Evolutionary conservation across 306 rosid species (phyloP).

Genomic region (Astragalus glycyphyllos): DNA sequence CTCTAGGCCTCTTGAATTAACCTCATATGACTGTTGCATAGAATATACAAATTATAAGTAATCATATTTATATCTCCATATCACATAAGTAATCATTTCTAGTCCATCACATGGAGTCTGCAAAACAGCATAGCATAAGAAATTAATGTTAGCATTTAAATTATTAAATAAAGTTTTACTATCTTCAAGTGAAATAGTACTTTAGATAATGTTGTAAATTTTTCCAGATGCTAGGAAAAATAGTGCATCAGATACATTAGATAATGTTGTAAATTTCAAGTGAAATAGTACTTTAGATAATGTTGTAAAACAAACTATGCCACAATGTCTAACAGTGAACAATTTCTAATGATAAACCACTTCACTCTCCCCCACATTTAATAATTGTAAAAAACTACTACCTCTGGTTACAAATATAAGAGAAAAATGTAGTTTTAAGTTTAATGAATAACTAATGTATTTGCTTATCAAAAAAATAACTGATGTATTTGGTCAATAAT

Average conservation of each 20-base stretch:
- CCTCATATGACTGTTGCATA: slow-evolving; percentile 67
- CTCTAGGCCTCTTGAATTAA: slow-evolving; percentile 72
- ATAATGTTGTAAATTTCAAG: too few relatives aligned
- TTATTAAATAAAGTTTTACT: slow-evolving; percentile 24
- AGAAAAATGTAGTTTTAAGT: too few relatives aligned
- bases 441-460: too few relatives aligned
- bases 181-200: background rate
- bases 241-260: too few relatives aligned
- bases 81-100: slow-evolving; percentile 42
- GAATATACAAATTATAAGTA: slow-evolving; percentile 25
- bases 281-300: too few relatives aligned
- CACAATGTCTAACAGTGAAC: too few relatives aligned
- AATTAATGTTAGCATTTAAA: slow-evolving; percentile 15
- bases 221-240: too few relatives aligned
- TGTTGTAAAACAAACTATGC: too few relatives aligned
- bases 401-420: too few relatives aligned
- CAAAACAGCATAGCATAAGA: slow-evolving; percentile 43
- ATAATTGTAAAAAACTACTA: background rate
- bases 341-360: background rate
- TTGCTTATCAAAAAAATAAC: too few relatives aligned
- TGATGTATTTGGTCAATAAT: too few relatives aligned
- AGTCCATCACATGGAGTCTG: slow-evolving; percentile 81
- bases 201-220: too few relatives aligned
- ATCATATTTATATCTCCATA: slow-evolving; percentile 31
- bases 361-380: background rate